Conservation (phyloP, 2,329 filamentous ascomycete species). For the Alternaria solani region DNA sequence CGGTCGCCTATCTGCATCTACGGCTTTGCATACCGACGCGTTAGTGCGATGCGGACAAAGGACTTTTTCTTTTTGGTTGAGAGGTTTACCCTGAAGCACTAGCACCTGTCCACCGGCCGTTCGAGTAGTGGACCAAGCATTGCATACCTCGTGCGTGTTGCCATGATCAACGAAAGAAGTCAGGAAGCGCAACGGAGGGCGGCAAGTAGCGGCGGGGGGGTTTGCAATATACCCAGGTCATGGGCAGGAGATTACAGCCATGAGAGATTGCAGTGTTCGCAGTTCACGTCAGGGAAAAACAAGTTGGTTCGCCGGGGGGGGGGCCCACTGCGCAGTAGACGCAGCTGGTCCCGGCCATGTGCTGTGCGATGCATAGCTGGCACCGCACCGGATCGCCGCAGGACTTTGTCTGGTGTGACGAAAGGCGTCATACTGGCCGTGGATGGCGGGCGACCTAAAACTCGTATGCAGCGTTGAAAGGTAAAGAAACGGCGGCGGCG, state of each 20-base stretch:
- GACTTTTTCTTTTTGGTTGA: constrained; percentile 10
- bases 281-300: constrained; percentile 31
- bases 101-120: background rate
- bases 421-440: constrained; percentile 23
- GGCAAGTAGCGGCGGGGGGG: constrained; percentile 13
- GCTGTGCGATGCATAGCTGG: background rate
- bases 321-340: constrained; percentile 22
- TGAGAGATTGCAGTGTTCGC: constrained; percentile 32
- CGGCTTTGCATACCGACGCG: constrained; percentile 13
- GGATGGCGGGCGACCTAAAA: constrained; percentile 3
- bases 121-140: background rate
- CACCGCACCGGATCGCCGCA: background rate
- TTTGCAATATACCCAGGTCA: constrained; percentile 18
- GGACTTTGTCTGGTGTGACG: background rate
- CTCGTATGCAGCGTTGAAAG: background rate
- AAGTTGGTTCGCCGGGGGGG: constrained; percentile 22
- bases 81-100: constrained; percentile 8
- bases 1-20: constrained; percentile 6
- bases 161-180: constrained; percentile 4
- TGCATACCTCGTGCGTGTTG: background rate
- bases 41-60: constrained; percentile 11
- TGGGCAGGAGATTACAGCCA: constrained; percentile 17
- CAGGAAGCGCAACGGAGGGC: constrained; percentile 15
- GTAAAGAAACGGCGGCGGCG: constrained; percentile 16
- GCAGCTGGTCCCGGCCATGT: constrained; percentile 13